These are phyloP conservation scores for Chlamydomonas urium DNA, from an alignment of 139 green algal genomes.

Conservation along the genomic window DNA sequence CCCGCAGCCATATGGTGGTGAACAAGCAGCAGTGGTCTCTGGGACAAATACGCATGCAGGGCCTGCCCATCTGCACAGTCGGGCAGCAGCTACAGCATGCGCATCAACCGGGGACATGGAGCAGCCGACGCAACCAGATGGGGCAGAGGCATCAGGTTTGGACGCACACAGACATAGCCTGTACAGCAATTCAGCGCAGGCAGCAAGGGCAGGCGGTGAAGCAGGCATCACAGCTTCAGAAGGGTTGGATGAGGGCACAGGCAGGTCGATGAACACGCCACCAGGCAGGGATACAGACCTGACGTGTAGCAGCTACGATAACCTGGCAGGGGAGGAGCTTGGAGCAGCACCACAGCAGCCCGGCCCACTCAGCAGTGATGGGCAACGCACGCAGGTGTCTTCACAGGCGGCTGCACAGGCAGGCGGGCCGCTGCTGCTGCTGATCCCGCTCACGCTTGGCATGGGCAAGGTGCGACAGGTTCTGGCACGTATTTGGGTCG, in stretches of 20 bases:
- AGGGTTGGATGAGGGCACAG: not conserved
- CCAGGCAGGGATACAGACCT: not conserved
- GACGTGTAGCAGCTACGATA: not conserved
- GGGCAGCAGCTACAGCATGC: not conserved
- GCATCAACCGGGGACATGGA: no score
- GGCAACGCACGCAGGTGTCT: not conserved
- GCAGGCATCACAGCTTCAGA: not conserved
- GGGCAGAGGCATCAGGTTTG: not conserved
- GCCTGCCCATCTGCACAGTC: no score
- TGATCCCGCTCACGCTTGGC: conserved; percentile 81
- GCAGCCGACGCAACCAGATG: no score
- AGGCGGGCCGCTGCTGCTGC: conserved; percentile 53
- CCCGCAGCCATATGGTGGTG: no score
- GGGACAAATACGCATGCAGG: no score
- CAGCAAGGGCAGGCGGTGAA: no score
- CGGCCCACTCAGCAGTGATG: not conserved
- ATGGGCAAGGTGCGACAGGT: conserved; percentile 59
- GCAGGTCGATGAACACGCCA: not conserved
- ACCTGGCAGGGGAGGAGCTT: not conserved
- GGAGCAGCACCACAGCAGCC: not conserved
- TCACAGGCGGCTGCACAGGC: not conserved
- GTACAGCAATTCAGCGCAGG: no score
- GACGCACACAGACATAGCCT: no score
- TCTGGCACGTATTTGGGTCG: not conserved
- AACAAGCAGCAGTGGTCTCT: not conserved